These are phyloP conservation scores for Zoysia japonica DNA, from an alignment of 176 grass and related monocot species.

Conservation along the genomic window DNA sequence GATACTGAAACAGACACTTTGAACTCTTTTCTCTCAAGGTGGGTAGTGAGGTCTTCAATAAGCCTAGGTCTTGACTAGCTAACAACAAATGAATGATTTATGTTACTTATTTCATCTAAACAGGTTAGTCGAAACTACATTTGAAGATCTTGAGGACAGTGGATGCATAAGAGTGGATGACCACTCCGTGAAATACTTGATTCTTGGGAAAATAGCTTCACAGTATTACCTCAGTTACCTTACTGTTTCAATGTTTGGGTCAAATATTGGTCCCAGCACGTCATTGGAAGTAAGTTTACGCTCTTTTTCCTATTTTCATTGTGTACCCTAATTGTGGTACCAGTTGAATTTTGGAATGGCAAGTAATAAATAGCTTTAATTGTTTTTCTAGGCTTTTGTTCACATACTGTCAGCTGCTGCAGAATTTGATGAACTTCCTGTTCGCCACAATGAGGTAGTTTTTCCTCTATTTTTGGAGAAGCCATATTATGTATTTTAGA, in stretches of 20 bases:
- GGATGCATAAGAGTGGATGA: constrained; percentile 92
- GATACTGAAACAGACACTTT: constrained; percentile 71
- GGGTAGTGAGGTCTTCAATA: constrained; percentile 37
- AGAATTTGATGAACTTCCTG: constrained; percentile 97
- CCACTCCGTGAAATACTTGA: constrained; percentile 70
- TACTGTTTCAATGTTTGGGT: constrained; percentile 97
- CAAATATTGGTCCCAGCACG: constrained; percentile 78
- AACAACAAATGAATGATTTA: constrained; percentile 37
- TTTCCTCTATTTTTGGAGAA: constrained; percentile 9
- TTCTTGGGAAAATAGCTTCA: constrained; percentile 94
- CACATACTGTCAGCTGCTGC: constrained; percentile 81
- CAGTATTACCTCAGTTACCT: constrained; percentile 98
- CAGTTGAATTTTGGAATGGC: constrained; percentile 30
- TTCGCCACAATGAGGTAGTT: constrained; percentile 91
- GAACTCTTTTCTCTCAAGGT: constrained; percentile 97
- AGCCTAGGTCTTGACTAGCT: constrained; percentile 36
- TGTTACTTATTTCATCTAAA: constrained; percentile 34
- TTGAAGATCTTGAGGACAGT: constrained; percentile 98
- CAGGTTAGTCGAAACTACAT: constrained; percentile 87
- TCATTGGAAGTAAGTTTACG: constrained; percentile 76
- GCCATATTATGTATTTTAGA: not conserved
- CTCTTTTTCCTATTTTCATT: constrained; percentile 13
- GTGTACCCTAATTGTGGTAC: constrained; percentile 4
- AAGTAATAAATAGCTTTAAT: constrained; percentile 27
- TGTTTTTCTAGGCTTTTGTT: constrained; percentile 70